Evolutionary conservation across 2,329 filamentous ascomycete species (phyloP).

Genomic region (Pseudopithomyces maydicus): DNA sequence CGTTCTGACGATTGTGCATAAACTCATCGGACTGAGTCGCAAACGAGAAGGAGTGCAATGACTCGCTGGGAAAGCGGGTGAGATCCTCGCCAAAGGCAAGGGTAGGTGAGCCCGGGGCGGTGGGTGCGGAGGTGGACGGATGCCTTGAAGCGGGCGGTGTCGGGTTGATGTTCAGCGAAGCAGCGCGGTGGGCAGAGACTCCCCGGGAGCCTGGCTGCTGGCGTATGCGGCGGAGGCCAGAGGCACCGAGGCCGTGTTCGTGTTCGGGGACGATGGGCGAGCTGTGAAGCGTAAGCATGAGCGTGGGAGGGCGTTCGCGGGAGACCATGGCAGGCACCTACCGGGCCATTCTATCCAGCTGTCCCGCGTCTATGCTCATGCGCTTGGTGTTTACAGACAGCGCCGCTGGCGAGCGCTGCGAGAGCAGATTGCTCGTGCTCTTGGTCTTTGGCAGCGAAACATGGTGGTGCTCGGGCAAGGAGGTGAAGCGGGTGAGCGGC

Average conservation of each 20-base stretch:
- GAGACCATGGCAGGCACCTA: constrained; percentile 51
- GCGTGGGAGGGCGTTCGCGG: constrained; percentile 10
- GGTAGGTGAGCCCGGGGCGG: constrained; percentile 70
- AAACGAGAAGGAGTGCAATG: constrained; percentile 97
- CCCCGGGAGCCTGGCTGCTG: constrained; percentile 75
- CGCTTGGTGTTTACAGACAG: constrained; percentile 63
- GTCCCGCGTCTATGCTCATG: constrained; percentile 77
- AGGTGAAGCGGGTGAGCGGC: constrained; percentile 21
- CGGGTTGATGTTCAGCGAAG: constrained; percentile 72
- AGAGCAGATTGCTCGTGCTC: constrained; percentile 55
- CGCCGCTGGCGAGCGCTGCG: constrained; percentile 35
- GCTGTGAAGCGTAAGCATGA: constrained; percentile 52
- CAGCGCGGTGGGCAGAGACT: constrained; percentile 66
- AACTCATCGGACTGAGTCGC: constrained; percentile 93
- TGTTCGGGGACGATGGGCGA: constrained; percentile 83
- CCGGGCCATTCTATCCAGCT: constrained; percentile 74
- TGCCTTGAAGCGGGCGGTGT: constrained; percentile 61
- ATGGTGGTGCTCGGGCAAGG: constrained; percentile 24
- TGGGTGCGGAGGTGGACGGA: constrained; percentile 57
- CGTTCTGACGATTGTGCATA: constrained; percentile 88
- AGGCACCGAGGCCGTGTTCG: constrained; percentile 83
- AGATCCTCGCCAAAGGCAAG: constrained; percentile 83
- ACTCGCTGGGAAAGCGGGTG: constrained; percentile 90
- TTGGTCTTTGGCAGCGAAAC: constrained; percentile 53
- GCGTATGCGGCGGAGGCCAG: constrained; percentile 90